Base-by-base conservation (phyloP, 768 basidiomycete genomes). In the Panus rudis region DNA sequence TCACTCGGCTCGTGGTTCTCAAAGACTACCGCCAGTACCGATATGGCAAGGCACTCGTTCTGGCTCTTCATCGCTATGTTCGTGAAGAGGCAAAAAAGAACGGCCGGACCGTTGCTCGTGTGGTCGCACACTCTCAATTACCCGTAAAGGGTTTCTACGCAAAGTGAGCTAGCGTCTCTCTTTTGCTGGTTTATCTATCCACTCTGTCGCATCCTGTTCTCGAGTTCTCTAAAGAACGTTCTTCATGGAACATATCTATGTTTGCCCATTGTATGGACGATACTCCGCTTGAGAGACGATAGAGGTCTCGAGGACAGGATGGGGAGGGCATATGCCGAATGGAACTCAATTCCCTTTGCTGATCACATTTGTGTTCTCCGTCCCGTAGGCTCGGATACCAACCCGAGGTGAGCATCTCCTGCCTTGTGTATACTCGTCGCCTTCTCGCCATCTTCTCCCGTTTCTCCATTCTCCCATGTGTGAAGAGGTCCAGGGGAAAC, bases 141-240 rank as follows among this genome's bases (percentile, higher is more conserved):
- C 72, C 70, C 34, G 84, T 75, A 43, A 80, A 75, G 56, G 71
- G 65, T 6, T 91, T 91, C 62, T 92, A 92, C 60, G 70, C 74
- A 59, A 85, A 74, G 89, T 90, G 63, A 63, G 78, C 51, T 1
- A 30, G 20, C 8, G 3, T 10, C 12, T 22, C 26, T 35, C 33
- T 17, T 17, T 35, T 35, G 8, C n/a, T 17, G 33, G n/a, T 17
- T 7, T 8, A 8, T 35, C 33, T 20, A n/a, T 10, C 28, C 10
- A 30, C n/a, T 10, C 28, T 10, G 28, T 10, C 10, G n/a, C 28
- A 30, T 30, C 28, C 28, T 30, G 10, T 10, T 10, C 28, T 30
- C n/a, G n/a, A n/a, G 1, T 30, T 23, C 25, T 37, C 30, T 46
- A 17, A 12, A 21, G 26, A 17, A 32, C 22, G 10, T 12, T 5